Evolutionary conservation across 1,139 yeast genomes (phyloP), one percentile per base, ranked within the genome.

Genomic region (Hanseniaspora sp.): DNA sequence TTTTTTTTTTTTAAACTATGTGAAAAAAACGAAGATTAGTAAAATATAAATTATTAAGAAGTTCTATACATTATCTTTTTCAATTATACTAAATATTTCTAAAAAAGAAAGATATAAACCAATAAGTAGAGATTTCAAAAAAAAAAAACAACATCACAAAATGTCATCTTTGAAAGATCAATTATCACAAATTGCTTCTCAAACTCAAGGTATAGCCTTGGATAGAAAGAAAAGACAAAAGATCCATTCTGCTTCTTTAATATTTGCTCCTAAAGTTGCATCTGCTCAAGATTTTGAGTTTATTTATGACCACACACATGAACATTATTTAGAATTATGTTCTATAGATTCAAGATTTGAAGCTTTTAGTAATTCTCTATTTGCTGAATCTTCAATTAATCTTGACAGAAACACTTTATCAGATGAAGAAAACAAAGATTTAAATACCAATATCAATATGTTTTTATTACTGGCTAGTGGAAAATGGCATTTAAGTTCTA

Each of bases 201-300:
- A 76, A 58, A 78, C 80, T 59, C 81, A 81, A 56, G 80, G 94
- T 43, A 79, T 84, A 57, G 90, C 94, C 7, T 75, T 87, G 58
- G 96, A 90, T 65, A 79, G 96, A 68, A 87, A 87, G 69, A 76
- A 80, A 61, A 76, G 96, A 67, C 86, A 90, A 59, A 86, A 84
- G 69, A 71, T 88, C 59, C 98, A 92, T 65, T 81, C 95, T 30
- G 82, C 86, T 46, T 92, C 98, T 51, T 77, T 92, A 62, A 78
- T 92, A 44, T 90, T 84, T 67, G 95, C 87, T 53, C 77, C 96
- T 9, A 81, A 83, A 64, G 81, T 80, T 56, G 98, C 99, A 30
- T 86, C 95, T 11, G 78, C 90, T 40, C 98, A 94, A 71, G 98
- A 94, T 67, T 88, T 79, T 64, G 96, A 88, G 63, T 75, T 83